A percentile compares a stretch with the other conserved stretches of the same genome.
phyloP scores from a whole-genome alignment of 2,329 filamentous ascomycete genomes.

The Verticillium tricorpus region DNA sequence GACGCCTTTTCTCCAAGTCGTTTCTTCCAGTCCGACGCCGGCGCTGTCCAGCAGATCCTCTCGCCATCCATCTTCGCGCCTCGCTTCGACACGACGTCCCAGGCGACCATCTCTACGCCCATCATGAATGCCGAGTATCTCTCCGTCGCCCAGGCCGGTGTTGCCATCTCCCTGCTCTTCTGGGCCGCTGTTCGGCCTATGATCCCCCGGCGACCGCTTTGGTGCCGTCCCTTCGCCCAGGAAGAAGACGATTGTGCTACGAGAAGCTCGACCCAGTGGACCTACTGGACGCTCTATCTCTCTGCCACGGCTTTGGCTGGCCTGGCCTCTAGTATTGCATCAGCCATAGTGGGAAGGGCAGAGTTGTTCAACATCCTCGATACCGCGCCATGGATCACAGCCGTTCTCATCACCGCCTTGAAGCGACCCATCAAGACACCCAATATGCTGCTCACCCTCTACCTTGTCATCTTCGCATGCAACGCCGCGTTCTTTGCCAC shows the following conservation, averaged over 20 bases:
- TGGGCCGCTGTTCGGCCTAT: constrained; percentile 19
- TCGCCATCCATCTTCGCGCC: background rate
- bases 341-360: constrained; percentile 22
- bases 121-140: background rate
- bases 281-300: constrained; percentile 32
- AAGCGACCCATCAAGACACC: constrained; percentile 37
- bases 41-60: background rate
- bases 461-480: constrained; percentile 27
- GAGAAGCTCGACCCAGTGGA: constrained; percentile 26
- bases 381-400: constrained; percentile 33
- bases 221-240: constrained; percentile 38
- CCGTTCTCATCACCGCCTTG: constrained; percentile 28
- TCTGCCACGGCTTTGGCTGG: constrained; percentile 26
- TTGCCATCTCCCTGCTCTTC: constrained; percentile 24
- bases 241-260: constrained; percentile 22
- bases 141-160: constrained; percentile 21
- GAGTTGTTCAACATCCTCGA: constrained; percentile 25
- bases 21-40: background rate
- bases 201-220: constrained; percentile 28
- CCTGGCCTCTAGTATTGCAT: constrained; percentile 25
- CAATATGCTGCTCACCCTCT: constrained; percentile 33
- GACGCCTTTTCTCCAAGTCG: background rate
- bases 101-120: background rate
- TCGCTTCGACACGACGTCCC: background rate
- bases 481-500: constrained; percentile 13